A percentile compares a stretch with the other conserved stretches of the same genome.
phyloP scores from a whole-genome alignment of 495 filamentous ascomycete genomes.

The Podospora pseudoanserina region DNA sequence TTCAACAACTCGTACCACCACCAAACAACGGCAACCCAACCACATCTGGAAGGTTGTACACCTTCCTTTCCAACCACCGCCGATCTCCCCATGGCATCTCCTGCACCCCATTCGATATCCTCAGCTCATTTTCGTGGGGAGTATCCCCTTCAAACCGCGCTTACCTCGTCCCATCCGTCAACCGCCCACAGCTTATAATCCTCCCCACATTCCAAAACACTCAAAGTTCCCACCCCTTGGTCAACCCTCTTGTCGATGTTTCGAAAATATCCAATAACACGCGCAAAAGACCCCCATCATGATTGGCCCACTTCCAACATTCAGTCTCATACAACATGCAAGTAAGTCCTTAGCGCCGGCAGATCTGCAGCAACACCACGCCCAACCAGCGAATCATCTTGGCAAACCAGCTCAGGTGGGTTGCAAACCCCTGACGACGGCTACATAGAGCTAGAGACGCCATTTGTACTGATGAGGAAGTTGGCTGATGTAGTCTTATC shows the following conservation, averaged over 20 bases:
- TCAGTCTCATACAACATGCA: background rate
- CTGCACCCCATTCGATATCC: background rate
- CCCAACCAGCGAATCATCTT: background rate
- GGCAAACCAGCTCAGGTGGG: background rate
- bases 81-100: background rate
- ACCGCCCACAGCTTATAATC: no score
- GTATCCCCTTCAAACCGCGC: background rate
- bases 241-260: background rate
- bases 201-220: background rate
- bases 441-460: background rate
- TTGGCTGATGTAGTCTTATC: background rate
- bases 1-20: background rate
- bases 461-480: background rate
- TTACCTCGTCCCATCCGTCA: background rate
- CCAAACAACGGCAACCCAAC: background rate
- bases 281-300: background rate
- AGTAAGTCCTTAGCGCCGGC: conserved; percentile 2
- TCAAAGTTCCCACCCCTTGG: background rate
- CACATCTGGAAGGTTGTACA: background rate
- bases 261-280: background rate
- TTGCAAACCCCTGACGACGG: background rate
- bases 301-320: background rate
- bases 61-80: background rate
- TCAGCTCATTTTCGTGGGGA: background rate
- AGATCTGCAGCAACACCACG: conserved; percentile 2